Conservation (phyloP, 2,329 filamentous ascomycete genomes). For the Ophiognomonia clavigignenti-juglandacearum region DNA sequence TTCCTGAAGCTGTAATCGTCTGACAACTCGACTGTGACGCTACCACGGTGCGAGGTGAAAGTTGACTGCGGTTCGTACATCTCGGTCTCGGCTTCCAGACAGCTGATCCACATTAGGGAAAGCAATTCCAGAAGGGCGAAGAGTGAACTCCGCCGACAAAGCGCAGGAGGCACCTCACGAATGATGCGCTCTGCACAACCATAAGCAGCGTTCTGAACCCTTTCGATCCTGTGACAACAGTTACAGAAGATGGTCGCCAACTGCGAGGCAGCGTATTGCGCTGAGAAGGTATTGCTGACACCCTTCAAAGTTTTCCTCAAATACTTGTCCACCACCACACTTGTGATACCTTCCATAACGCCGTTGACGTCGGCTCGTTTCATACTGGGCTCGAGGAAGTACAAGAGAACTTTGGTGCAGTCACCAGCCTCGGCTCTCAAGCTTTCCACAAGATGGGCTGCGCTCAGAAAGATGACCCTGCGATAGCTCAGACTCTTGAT, state of each 20-base stretch:
- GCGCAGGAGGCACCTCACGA: conserved; percentile 74
- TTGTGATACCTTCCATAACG: conserved; percentile 59
- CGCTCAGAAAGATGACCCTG: conserved; percentile 87
- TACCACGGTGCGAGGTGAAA: conserved; percentile 71
- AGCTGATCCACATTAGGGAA: conserved; percentile 92
- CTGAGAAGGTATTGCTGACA: conserved; percentile 73
- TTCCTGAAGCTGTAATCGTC: conserved; percentile 84
- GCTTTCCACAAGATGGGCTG: conserved; percentile 83
- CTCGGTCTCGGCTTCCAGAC: conserved; percentile 89
- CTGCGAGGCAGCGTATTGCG: conserved; percentile 84
- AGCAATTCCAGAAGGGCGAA: conserved; percentile 91
- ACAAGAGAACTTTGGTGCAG: conserved; percentile 82
- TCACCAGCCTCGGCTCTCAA: conserved; percentile 82
- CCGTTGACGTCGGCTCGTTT: conserved; percentile 57
- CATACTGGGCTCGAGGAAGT: conserved; percentile 92
- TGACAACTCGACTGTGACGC: conserved; percentile 83
- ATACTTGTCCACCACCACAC: conserved; percentile 74
- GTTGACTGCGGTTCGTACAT: conserved; percentile 83
- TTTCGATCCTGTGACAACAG: conserved; percentile 89
- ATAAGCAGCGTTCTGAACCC: conserved; percentile 84
- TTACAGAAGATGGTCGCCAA: conserved; percentile 78
- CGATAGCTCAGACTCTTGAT: conserved; percentile 82
- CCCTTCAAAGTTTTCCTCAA: conserved; percentile 69
- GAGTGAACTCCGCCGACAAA: conserved; percentile 85
- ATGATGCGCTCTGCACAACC: conserved; percentile 83